Evolutionary conservation across 140 eudicot genomes (phyloP).

Genomic region (Bidens hawaiensis): DNA sequence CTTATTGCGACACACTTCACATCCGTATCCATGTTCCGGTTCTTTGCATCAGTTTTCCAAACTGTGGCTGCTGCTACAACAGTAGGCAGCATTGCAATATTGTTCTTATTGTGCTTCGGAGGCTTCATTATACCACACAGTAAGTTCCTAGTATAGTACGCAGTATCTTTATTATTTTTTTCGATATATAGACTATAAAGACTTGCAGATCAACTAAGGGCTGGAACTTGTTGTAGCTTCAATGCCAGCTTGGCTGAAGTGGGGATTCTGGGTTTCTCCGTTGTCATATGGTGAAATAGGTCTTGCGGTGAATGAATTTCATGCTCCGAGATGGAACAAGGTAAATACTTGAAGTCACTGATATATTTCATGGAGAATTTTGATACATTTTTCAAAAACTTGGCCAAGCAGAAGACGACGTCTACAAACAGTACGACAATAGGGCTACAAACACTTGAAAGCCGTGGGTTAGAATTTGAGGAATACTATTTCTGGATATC

Average conservation of each 20-base stretch:
- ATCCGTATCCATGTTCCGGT: slow-evolving; percentile 55
- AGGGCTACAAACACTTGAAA: slow-evolving; percentile 52
- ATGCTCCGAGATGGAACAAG: slow-evolving; percentile 43
- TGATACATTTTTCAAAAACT: not conserved
- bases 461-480: slow-evolving; percentile 55
- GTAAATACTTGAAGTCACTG: slow-evolving; percentile 7
- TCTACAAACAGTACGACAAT: slow-evolving; percentile 49
- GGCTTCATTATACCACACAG: slow-evolving; percentile 60
- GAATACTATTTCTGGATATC: slow-evolving; percentile 61
- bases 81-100: slow-evolving; percentile 39
- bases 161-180: too few species aligned
- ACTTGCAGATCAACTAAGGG: not conserved
- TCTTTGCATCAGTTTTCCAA: slow-evolving; percentile 46
- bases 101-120: slow-evolving; percentile 38
- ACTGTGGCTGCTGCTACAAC: slow-evolving; percentile 39
- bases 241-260: too few species aligned
- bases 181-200: not conserved
- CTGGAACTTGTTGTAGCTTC: not conserved
- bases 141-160: slow-evolving; percentile 29
- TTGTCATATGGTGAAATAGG: slow-evolving; percentile 50
- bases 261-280: slow-evolving; percentile 14
- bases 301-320: slow-evolving; percentile 39
- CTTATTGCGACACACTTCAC: slow-evolving; percentile 39
- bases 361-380: too few species aligned
- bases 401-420: slow-evolving; percentile 25